Evolutionary conservation across 768 basidiomycete genomes (phyloP).

Genomic region (Cystofilobasidium capitatum): DNA sequence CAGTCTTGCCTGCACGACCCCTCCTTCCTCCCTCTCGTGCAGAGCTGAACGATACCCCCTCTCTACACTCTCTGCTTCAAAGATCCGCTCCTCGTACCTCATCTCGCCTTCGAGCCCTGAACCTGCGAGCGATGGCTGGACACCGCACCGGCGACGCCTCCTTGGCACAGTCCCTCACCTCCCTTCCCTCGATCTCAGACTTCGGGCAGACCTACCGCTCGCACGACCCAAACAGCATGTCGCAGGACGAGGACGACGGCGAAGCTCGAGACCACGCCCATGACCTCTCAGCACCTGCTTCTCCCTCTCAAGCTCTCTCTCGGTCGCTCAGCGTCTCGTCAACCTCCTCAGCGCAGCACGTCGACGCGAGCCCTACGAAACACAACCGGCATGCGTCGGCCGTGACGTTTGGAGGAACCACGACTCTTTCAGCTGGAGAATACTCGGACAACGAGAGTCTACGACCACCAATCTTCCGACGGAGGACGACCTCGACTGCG

Average conservation of each 20-base stretch:
- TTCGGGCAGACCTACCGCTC: background rate
- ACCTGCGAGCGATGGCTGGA: background rate
- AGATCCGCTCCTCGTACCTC: background rate
- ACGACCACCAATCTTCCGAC: too few relatives aligned
- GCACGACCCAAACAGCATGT: background rate
- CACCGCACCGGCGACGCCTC: background rate
- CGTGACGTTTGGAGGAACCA: background rate
- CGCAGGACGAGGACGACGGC: background rate
- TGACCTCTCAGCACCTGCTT: background rate
- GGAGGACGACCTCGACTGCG: too few relatives aligned
- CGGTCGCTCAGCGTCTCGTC: background rate
- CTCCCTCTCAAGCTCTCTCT: too few relatives aligned
- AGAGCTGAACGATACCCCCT: too few relatives aligned
- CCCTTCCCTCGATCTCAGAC: background rate
- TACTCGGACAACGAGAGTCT: background rate
- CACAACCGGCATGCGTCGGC: background rate
- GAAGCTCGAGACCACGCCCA: background rate
- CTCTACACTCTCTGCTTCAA: too few relatives aligned
- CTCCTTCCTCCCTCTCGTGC: too few relatives aligned
- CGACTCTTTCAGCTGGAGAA: background rate
- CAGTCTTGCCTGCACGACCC: too few relatives aligned
- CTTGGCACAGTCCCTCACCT: background rate
- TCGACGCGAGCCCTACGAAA: background rate
- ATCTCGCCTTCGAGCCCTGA: background rate
- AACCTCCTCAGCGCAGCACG: background rate